Evolutionary conservation across 2,329 filamentous ascomycete species (phyloP).

Genomic region (Fusarium setosum): DNA sequence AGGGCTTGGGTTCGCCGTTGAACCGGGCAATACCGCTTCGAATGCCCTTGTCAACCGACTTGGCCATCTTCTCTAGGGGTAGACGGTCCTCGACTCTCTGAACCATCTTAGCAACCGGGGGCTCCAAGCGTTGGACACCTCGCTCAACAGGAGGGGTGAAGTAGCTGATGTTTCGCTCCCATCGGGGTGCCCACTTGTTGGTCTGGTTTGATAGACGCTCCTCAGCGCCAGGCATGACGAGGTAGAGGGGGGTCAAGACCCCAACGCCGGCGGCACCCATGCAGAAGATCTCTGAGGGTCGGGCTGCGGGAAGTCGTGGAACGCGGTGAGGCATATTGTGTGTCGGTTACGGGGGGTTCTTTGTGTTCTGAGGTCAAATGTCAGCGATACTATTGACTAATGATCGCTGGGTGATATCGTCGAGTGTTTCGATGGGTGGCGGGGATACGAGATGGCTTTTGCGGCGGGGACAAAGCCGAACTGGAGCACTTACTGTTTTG

Average conservation of each 20-base stretch:
- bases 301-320: slow-evolving; percentile 61
- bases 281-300: slow-evolving; percentile 61
- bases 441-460: neutral
- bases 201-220: slow-evolving; percentile 66
- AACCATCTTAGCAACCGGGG: slow-evolving; percentile 58
- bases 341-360: slow-evolving; percentile 7
- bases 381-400: neutral
- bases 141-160: slow-evolving; percentile 61
- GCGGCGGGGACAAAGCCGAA: neutral
- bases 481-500: slow-evolving; percentile 20
- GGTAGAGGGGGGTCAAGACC: slow-evolving; percentile 67
- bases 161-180: slow-evolving; percentile 68
- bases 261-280: slow-evolving; percentile 65
- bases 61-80: slow-evolving; percentile 62
- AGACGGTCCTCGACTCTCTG: slow-evolving; percentile 59
- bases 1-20: slow-evolving; percentile 42
- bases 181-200: slow-evolving; percentile 67
- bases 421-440: neutral
- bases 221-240: slow-evolving; percentile 67
- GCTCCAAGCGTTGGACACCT: slow-evolving; percentile 61
- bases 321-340: slow-evolving; percentile 60
- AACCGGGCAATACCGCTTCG: slow-evolving; percentile 57
- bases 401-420: too few relatives aligned
- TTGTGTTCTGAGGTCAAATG: neutral
- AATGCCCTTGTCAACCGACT: slow-evolving; percentile 60